Evolutionary conservation across 2,329 filamentous ascomycete genomes (phyloP), one percentile per base, ranked within the genome.

Genomic region (Aspergillus terreus): DNA sequence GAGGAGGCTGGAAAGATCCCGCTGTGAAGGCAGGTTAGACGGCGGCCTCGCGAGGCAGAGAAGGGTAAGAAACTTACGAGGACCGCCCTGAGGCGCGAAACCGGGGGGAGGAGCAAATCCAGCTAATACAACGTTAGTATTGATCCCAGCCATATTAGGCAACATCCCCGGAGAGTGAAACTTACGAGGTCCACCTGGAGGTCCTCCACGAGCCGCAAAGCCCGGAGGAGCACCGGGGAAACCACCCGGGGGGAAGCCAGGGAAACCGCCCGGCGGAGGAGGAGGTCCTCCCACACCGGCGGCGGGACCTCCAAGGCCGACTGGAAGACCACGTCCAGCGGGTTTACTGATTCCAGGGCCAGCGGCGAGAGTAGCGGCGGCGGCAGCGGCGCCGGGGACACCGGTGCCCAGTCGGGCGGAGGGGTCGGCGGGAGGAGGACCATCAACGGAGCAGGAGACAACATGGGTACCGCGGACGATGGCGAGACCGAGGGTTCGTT

Each of bases 381-480:
- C 77, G 41, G 78, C 70, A 42, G 69, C 70, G 25, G 76, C 79
- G 54, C 85, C 83, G 30, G 87, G 80, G 27, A 84, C 84, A 59
- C 82, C 83, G 71, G 88, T 87, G 67, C 92, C 94, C 56, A 99
- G 82, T 73, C 94, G 84, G 45, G 92, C 85, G 63, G 91, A 90
- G 49, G 94, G 92, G 66, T 99, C 94, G 64, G 92, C 90, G 9
- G 95, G 92, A 44, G 94, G 94, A 50, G 94, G 92, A 52, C 92
- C 95, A 69, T 99, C 95, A 58, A 96, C 92, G 7, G 92, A 95
- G 55, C 95, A 83, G 19, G 92, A 96, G 57, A 99, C 89, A 57
- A 99, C 94, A 63, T 96, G 88, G 51, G 92, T 90, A 65, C 94
- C 94, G 65, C 94, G 90, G 57, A 99, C 84, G 63, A 99, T 99